Evolutionary conservation across 345 rosid species (phyloP).

Genomic region (Hevea brasiliensis): DNA sequence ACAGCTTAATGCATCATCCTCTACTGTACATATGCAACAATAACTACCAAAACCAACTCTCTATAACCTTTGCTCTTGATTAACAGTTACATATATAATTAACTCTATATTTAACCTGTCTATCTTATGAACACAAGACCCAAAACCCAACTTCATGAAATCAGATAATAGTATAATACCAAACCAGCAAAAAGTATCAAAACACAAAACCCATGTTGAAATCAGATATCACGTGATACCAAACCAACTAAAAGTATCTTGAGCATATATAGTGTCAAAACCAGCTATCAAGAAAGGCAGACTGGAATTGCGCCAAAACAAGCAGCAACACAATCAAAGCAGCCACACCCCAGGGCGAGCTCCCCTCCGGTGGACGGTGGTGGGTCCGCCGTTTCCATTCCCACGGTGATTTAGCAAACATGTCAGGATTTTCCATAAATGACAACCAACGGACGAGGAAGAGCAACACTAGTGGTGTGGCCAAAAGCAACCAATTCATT

Average conservation of each 20-base stretch:
- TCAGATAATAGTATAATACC: too few relatives aligned
- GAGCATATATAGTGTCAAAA: constrained; percentile 1
- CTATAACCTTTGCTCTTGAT: too few relatives aligned
- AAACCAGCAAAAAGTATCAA: too few relatives aligned
- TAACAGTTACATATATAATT: background rate
- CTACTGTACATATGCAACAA: too few relatives aligned
- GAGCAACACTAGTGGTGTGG: constrained; percentile 51
- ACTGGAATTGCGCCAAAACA: constrained; percentile 66
- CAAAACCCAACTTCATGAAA: background rate
- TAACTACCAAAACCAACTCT: background rate
- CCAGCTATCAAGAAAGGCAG: constrained; percentile 73
- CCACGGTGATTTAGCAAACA: constrained; percentile 50
- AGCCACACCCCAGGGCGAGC: constrained; percentile 94
- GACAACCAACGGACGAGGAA: constrained; percentile 66
- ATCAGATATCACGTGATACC: too few relatives aligned
- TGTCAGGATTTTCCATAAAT: constrained; percentile 56
- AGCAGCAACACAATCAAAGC: constrained; percentile 74
- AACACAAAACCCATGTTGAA: background rate
- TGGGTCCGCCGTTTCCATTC: constrained; percentile 46
- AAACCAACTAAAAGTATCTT: too few relatives aligned
- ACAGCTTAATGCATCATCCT: background rate
- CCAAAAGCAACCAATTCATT: constrained; percentile 57
- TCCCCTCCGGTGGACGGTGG: constrained; percentile 54
- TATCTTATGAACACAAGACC: background rate
- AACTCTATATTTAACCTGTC: background rate